phyloP scores from a whole-genome alignment of 1,139 yeast genomes.

The Taiozyma sp. region DNA sequence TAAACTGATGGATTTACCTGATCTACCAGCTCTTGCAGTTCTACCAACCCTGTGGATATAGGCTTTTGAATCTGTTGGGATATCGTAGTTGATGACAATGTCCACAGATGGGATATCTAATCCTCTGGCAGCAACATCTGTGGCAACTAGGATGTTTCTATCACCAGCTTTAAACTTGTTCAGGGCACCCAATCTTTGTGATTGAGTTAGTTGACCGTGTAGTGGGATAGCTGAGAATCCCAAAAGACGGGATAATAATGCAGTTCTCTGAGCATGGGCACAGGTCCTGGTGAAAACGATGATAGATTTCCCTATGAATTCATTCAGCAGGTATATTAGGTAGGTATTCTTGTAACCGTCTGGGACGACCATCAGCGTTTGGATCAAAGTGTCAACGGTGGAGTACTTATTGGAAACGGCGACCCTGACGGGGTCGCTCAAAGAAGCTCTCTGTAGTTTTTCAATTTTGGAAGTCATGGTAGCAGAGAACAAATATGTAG shows the following conservation, averaged over 20 bases:
- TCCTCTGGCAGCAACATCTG: constrained; percentile 98
- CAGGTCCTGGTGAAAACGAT: constrained; percentile 93
- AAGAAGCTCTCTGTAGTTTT: constrained; percentile 88
- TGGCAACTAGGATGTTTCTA: constrained; percentile 81
- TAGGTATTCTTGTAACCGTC: constrained; percentile 90
- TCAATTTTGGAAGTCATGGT: constrained; percentile 96
- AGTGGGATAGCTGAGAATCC: constrained; percentile 91
- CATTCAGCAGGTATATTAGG: constrained; percentile 75
- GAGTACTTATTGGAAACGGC: constrained; percentile 86
- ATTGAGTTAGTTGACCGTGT: constrained; percentile 90
- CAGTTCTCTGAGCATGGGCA: constrained; percentile 90
- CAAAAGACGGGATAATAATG: constrained; percentile 70
- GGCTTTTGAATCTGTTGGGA: constrained; percentile 97
- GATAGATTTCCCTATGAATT: constrained; percentile 77
- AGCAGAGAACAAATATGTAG: constrained; percentile 88
- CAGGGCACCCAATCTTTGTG: constrained; percentile 87
- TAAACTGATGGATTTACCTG: constrained; percentile 87
- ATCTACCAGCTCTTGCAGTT: constrained; percentile 96
- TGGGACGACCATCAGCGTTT: constrained; percentile 86
- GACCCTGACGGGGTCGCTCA: constrained; percentile 83
- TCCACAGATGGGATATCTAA: constrained; percentile 95
- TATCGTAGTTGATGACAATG: constrained; percentile 86
- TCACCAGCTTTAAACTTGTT: constrained; percentile 88
- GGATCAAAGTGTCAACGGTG: constrained; percentile 89
- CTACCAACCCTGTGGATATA: constrained; percentile 97